A percentile compares a stretch with the other conserved stretches of the same genome.
Evolutionary conservation across 2,329 filamentous ascomycete genomes (phyloP).

Genomic region (Cadophora sp.): DNA sequence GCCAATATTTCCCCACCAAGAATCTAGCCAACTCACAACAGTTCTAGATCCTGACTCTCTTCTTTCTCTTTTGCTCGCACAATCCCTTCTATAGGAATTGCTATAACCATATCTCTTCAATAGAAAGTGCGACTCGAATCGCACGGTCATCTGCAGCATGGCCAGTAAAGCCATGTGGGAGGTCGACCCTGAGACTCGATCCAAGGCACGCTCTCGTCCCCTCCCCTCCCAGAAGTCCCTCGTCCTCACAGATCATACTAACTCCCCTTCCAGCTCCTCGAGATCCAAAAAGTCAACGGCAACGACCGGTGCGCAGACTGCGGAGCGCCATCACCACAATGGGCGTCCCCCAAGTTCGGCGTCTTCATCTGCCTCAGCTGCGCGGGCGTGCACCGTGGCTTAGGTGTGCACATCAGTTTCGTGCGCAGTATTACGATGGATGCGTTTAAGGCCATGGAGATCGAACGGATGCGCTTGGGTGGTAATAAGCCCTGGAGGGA

Average conservation of each 20-base stretch:
- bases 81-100: not conserved
- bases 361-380: conserved; percentile 98
- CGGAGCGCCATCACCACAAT: conserved; percentile 94
- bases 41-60: not conserved
- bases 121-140: conserved; percentile 9
- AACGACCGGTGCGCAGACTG: conserved; percentile 97
- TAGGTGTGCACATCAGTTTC: conserved; percentile 98
- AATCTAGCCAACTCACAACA: not conserved
- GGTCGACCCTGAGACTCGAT: conserved; percentile 95
- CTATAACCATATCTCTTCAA: not conserved
- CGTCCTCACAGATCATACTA: not conserved
- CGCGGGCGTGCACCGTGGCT: conserved; percentile 90
- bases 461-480: conserved; percentile 90
- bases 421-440: conserved; percentile 98
- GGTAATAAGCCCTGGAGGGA: conserved; percentile 87
- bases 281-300: conserved; percentile 87
- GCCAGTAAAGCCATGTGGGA: conserved; percentile 91
- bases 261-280: conserved; percentile 69
- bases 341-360: conserved; percentile 96
- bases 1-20: conserved; percentile 19
- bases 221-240: not conserved
- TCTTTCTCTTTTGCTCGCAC: not conserved
- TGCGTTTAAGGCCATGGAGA: conserved; percentile 92
- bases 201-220: conserved; percentile 76
- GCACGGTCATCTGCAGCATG: conserved; percentile 47